Conservation (phyloP, 768 basidiomycete genomes). For the Coprinopsis strossmayeri region DNA sequence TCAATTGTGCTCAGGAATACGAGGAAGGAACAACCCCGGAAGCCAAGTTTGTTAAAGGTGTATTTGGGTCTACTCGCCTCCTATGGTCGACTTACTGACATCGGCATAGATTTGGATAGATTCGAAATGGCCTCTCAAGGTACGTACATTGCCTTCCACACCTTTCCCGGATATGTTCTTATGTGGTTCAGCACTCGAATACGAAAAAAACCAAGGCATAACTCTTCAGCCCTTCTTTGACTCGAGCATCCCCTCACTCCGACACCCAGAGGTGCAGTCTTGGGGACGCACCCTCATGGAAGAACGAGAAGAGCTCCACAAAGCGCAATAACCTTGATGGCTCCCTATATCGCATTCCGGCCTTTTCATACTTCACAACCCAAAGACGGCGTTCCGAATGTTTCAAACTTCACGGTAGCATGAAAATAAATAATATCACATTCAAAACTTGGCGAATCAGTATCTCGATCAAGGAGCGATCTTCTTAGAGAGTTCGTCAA, state of each 20-base stretch:
- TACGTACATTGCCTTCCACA: constrained; percentile 14
- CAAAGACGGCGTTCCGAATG: no score
- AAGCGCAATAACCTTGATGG: no score
- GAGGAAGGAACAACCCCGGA: constrained; percentile 68
- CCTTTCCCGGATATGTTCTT: background rate
- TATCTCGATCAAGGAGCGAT: no score
- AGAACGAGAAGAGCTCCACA: constrained; percentile 34
- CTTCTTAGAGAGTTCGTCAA: no score
- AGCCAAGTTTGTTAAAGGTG: constrained; percentile 84
- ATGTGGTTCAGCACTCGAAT: constrained; percentile 53
- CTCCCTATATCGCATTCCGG: no score
- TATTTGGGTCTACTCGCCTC: no score
- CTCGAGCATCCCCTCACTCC: constrained; percentile 64
- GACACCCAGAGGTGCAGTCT: constrained; percentile 61
- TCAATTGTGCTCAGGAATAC: constrained; percentile 55
- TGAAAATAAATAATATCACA: no score
- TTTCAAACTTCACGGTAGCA: no score
- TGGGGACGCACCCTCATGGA: constrained; percentile 59
- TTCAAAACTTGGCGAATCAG: no score
- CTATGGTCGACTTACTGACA: background rate
- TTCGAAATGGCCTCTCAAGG: constrained; percentile 89
- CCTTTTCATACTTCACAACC: no score
- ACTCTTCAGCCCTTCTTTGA: constrained; percentile 76
- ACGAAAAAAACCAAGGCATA: constrained; percentile 49
- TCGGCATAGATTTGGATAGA: constrained; percentile 64